Evolutionary conservation across 257 asterid genomes (phyloP).

Genomic region (Solanum tacnaense): DNA sequence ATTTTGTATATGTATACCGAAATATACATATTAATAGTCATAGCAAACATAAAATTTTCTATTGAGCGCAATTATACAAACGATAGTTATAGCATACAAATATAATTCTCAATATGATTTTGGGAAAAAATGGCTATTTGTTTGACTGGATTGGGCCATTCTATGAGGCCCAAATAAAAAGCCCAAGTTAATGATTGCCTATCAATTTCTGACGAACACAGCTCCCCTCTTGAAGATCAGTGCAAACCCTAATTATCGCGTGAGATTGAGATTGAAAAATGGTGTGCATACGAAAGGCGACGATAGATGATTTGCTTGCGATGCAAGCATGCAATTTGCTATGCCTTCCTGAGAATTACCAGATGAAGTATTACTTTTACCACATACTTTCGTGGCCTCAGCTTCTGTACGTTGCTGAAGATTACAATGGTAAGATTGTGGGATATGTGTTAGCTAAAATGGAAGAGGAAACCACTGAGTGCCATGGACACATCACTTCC

Average conservation of each 20-base stretch:
- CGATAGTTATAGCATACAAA: no score
- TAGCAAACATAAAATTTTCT: no score
- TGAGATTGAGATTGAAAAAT: conserved; percentile 11
- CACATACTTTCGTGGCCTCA: conserved; percentile 99
- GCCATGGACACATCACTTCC: conserved; percentile 98
- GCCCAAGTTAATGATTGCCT: background rate
- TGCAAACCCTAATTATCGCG: background rate
- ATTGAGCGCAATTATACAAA: no score
- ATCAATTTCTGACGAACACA: background rate
- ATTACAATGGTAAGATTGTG: conserved; percentile 89
- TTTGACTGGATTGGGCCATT: background rate
- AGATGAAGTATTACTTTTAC: conserved; percentile 93
- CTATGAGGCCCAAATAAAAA: background rate
- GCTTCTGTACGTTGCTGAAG: conserved; percentile 94
- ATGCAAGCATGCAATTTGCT: conserved; percentile 94
- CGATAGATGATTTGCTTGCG: conserved; percentile 77
- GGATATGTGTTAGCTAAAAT: conserved; percentile 94
- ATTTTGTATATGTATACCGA: no score
- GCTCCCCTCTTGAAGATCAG: background rate
- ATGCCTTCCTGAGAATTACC: conserved; percentile 94
- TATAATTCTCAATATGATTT: no score
- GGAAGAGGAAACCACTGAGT: conserved; percentile 94
- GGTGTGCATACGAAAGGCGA: conserved; percentile 98
- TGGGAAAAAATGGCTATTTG: background rate
- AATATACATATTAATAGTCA: no score